Evolutionary conservation across 208 protist genomes (phyloP).

Genomic region (Crithidia acanthocephali): DNA sequence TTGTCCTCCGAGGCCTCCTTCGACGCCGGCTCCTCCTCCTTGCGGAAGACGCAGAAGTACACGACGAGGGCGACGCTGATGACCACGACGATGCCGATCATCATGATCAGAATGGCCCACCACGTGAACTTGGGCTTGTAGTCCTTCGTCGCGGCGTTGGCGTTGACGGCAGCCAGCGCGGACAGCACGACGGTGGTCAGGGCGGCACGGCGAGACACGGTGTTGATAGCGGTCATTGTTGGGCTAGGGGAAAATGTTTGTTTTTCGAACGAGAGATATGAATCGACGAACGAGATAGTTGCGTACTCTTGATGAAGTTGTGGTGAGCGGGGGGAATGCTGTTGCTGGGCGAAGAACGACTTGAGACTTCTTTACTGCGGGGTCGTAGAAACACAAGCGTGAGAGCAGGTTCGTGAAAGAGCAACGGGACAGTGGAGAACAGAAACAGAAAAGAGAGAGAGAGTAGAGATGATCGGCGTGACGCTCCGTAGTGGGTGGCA

Average conservation of each 20-base stretch:
- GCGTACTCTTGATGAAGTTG: too few relatives aligned
- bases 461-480: too few relatives aligned
- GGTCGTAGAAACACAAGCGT: too few relatives aligned
- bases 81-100: conserved; percentile 24
- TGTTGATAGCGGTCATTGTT: conserved; percentile 15
- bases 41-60: conserved; percentile 20
- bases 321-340: too few relatives aligned
- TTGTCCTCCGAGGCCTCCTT: conserved; percentile 1
- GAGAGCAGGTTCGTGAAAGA: too few relatives aligned
- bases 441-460: too few relatives aligned
- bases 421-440: too few relatives aligned
- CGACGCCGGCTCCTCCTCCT: neutral
- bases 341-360: too few relatives aligned
- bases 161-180: conserved; percentile 13
- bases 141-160: conserved; percentile 1
- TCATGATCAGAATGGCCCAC: conserved; percentile 29
- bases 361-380: too few relatives aligned
- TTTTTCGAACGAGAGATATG: too few relatives aligned
- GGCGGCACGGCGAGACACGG: conserved; percentile 17
- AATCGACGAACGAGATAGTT: too few relatives aligned
- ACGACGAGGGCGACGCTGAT: conserved; percentile 17
- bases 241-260: conserved; percentile 1
- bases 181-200: conserved; percentile 17
- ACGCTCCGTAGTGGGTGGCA: too few relatives aligned
- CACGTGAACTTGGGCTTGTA: conserved; percentile 28